A percentile compares a stretch with the other conserved stretches of the same genome.
Conservation (phyloP, 75 land plant species). For the Isoetes taiwanensis region DNA sequence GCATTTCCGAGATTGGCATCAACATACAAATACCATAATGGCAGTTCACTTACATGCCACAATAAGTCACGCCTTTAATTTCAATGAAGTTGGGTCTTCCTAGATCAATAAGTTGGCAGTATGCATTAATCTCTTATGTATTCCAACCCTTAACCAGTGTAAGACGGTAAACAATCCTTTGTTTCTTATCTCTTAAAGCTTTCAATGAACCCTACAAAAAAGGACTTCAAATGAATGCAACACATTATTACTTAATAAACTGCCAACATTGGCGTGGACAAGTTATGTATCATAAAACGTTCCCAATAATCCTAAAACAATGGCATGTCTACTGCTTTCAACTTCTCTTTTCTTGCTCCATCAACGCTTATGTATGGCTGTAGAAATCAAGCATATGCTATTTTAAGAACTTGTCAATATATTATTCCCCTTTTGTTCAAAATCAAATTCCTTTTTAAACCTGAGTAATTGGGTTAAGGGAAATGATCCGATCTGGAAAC, state of each 20-base stretch:
- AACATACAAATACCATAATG: too few relatives aligned
- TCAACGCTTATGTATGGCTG: constrained; percentile 96
- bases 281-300: constrained; percentile 63
- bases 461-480: constrained; percentile 75
- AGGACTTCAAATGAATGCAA: neutral
- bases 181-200: constrained; percentile 60
- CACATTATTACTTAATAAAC: too few relatives aligned
- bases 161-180: constrained; percentile 79
- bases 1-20: too few relatives aligned
- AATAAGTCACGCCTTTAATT: constrained; percentile 93
- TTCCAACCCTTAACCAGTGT: constrained; percentile 97
- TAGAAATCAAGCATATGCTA: constrained; percentile 16
- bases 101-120: constrained; percentile 45
- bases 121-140: constrained; percentile 68
- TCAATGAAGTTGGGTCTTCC: constrained; percentile 90
- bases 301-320: constrained; percentile 93
- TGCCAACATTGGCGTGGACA: neutral
- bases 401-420: too few relatives aligned
- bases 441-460: too few relatives aligned
- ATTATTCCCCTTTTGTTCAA: too few relatives aligned
- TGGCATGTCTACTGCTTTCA: constrained; percentile 92
- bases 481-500: constrained; percentile 72
- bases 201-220: constrained; percentile 65
- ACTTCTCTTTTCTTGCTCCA: constrained; percentile 90
- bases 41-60: constrained; percentile 99